Conservation (phyloP, 78 protist species). For the Anaeramoeba flamelloides region DNA sequence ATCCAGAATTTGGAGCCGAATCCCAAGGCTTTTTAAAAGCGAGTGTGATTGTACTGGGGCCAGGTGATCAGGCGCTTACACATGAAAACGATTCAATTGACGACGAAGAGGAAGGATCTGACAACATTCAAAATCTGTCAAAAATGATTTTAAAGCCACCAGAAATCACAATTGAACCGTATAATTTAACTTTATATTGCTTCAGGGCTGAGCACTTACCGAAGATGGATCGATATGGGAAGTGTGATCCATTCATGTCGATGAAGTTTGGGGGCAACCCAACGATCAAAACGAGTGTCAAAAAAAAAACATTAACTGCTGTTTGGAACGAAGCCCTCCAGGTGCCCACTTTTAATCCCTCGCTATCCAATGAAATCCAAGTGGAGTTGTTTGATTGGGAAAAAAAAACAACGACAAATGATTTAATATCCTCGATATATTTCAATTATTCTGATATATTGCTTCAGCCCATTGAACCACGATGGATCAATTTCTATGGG, state of each 20-base stretch:
- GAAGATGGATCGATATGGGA: conserved; percentile 16
- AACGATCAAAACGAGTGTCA: neutral
- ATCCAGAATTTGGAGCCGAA: neutral
- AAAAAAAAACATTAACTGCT: neutral
- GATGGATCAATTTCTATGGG: conserved; percentile 22
- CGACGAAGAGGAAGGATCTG: conserved; percentile 8
- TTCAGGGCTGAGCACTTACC: conserved; percentile 13
- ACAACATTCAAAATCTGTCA: neutral
- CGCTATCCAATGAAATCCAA: conserved; percentile 4
- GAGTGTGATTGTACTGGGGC: conserved; percentile 8
- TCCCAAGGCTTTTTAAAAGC: conserved; percentile 20
- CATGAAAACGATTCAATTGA: conserved; percentile 22
- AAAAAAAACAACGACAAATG: neutral
- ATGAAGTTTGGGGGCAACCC: neutral
- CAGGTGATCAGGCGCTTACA: conserved; percentile 18
- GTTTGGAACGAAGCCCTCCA: conserved; percentile 23
- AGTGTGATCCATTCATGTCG: conserved; percentile 12
- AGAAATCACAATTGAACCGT: neutral
- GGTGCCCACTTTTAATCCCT: conserved; percentile 7
- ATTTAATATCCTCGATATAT: neutral
- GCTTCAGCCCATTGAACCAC: conserved; percentile 1
- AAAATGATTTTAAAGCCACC: conserved; percentile 16
- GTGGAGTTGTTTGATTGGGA: conserved; percentile 2
- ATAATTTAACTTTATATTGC: neutral
- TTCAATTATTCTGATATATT: conserved; percentile 1